Percentiles rank a stretch among this genome's conserved stretches.
These are phyloP conservation scores for Aureobasidium sp. DNA, from an alignment of 2,329 filamentous ascomycete species.

Conservation along the genomic window DNA sequence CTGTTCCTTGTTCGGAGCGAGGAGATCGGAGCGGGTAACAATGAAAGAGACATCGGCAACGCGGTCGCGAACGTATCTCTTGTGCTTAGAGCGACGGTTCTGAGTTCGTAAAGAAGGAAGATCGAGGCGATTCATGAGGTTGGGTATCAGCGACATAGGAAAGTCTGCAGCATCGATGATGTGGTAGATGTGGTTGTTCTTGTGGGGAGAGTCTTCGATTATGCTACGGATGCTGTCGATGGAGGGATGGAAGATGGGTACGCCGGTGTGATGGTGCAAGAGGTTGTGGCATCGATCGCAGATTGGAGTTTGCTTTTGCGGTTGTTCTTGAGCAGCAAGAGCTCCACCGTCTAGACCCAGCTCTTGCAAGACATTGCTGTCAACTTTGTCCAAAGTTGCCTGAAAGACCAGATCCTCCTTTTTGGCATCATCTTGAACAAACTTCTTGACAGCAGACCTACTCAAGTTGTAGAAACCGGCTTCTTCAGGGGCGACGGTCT, in stretches of 20 bases:
- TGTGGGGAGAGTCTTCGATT: conserved; percentile 80
- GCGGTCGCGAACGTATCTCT: conserved; percentile 59
- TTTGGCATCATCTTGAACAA: conserved; percentile 20
- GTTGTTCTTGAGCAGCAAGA: neutral
- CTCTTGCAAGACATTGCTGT: conserved; percentile 26
- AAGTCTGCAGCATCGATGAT: conserved; percentile 94
- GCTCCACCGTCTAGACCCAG: conserved; percentile 25
- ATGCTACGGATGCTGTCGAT: conserved; percentile 76
- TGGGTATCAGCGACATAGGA: conserved; percentile 82
- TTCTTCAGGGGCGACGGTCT: conserved; percentile 47
- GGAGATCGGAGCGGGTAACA: conserved; percentile 78
- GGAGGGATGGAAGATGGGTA: conserved; percentile 71
- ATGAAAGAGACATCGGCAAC: conserved; percentile 81
- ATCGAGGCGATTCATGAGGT: conserved; percentile 62
- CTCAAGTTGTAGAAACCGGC: conserved; percentile 52
- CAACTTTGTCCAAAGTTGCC: conserved; percentile 27
- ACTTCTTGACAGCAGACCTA: conserved; percentile 36
- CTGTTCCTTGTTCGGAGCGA: conserved; percentile 76
- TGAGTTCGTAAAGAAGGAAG: conserved; percentile 68
- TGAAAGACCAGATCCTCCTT: conserved; percentile 34
- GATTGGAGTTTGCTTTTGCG: conserved; percentile 44
- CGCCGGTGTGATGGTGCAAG: conserved; percentile 64
- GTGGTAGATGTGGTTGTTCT: conserved; percentile 92
- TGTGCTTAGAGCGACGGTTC: conserved; percentile 68
- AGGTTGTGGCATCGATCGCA: conserved; percentile 86